phyloP scores from a whole-genome alignment of 345 rosid species.

The Chamaenerion angustifolium region DNA sequence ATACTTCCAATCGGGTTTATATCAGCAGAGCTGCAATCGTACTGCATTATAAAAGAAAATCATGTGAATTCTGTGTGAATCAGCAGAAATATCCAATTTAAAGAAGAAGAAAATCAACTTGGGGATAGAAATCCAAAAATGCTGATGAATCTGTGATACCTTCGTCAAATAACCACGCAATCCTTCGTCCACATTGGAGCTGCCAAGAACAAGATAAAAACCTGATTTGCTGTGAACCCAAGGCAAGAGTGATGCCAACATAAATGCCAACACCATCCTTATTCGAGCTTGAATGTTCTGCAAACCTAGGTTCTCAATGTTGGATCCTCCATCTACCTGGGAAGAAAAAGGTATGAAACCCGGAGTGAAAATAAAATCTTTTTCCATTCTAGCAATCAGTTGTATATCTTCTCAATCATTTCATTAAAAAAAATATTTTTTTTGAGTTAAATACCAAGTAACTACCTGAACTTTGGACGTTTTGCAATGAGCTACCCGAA shows the following conservation, averaged over 20 bases:
- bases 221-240: constrained; percentile 91
- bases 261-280: constrained; percentile 90
- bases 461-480: no score
- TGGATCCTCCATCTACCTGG: constrained; percentile 89
- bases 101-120: background rate
- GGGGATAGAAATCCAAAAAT: background rate
- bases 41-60: constrained; percentile 30
- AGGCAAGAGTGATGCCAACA: constrained; percentile 86
- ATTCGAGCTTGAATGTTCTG: constrained; percentile 93
- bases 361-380: no score
- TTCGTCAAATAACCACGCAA: constrained; percentile 90
- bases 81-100: background rate
- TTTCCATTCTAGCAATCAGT: no score
- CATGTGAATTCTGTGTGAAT: background rate
- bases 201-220: constrained; percentile 85
- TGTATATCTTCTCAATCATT: no score
- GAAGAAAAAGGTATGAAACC: constrained; percentile 1
- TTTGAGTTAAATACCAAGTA: no score
- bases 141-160: constrained; percentile 24
- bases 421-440: no score
- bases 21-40: constrained; percentile 92
- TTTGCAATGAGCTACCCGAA: no score
- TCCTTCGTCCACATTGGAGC: constrained; percentile 92
- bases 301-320: constrained; percentile 73
- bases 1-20: constrained; percentile 95